Base-by-base conservation (phyloP, 1,284 basidiomycete genomes). In the Sphaerobolus stellatus region DNA sequence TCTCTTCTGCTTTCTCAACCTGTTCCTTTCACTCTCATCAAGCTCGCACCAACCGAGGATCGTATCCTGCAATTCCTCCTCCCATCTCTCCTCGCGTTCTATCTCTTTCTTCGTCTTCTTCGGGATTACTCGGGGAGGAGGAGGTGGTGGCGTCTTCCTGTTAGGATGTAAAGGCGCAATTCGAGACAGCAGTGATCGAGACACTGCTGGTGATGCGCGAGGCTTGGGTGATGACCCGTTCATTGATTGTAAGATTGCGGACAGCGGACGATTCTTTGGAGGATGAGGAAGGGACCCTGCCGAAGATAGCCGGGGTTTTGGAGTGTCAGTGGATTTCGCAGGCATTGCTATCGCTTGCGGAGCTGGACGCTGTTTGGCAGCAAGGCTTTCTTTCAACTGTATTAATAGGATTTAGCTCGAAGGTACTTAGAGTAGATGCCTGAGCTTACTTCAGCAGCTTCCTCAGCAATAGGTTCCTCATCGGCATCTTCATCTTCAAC, bases 41-140 rank as follows among this genome's bases (percentile, higher is more conserved):
- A 90, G 72, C 41, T 77, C 78, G 50, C 79, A 79, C 88, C 88
- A 90, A 6, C 86, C 88, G 14, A 86, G 86, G 7, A 86, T 72
- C 57, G 38, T 34, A 14, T 90, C 88, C 38, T 85, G 74, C 51
- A 90, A 69, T 68, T 90, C 87, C 67, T 87, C 81, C 66, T 90
- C 87, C 79, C 89, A 89, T 63, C 76, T 79, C 68, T 90, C 87
- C 69, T 90, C 88, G 62, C 80, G 69, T 63, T 84, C 80, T 22
- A 86, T 68, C 69, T 87, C 81, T 67, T 90, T 90, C 74, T 90
- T 89, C 44, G 77, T 83, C 73, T 90, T 90, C 71, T 85, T 81
- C 48, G 76, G 77, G 41, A 78, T 81, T 24, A 50, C 46, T 22
- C 82, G 83, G 2, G 85, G 86, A 0, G 76, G 79, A 0, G 85